Conservation (phyloP, 208 protist genomes). For the Chromosphaera perkinsii region DNA sequence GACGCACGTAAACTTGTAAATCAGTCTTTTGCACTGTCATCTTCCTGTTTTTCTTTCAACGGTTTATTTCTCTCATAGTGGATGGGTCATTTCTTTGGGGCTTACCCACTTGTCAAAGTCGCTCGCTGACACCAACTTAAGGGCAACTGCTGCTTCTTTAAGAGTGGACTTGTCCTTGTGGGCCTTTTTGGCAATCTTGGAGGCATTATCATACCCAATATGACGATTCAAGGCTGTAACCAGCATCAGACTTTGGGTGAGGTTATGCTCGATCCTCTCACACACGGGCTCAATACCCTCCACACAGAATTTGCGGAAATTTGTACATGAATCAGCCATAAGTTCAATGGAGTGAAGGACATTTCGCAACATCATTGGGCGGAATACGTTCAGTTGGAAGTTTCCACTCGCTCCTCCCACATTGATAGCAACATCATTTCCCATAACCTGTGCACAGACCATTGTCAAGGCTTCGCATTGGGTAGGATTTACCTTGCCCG, state of each 20-base stretch:
- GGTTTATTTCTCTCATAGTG: too few relatives aligned
- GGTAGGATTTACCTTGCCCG: slow-evolving; percentile 68
- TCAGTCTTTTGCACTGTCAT: too few relatives aligned
- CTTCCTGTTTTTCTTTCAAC: too few relatives aligned
- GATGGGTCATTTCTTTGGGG: slow-evolving; percentile 44
- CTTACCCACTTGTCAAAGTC: slow-evolving; percentile 54
- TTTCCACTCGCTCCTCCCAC: slow-evolving; percentile 70
- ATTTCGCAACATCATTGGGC: slow-evolving; percentile 73
- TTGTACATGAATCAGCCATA: slow-evolving; percentile 61
- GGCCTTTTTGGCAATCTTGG: slow-evolving; percentile 65
- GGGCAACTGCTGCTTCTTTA: slow-evolving; percentile 51
- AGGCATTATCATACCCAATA: slow-evolving; percentile 77
- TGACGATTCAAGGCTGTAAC: slow-evolving; percentile 80
- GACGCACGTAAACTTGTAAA: too few relatives aligned
- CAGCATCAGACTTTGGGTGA: slow-evolving; percentile 73
- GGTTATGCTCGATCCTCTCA: slow-evolving; percentile 52
- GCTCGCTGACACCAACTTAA: slow-evolving; percentile 42
- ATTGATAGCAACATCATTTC: slow-evolving; percentile 71
- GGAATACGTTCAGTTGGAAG: slow-evolving; percentile 84
- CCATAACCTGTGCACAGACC: slow-evolving; percentile 75
- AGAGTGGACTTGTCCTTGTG: slow-evolving; percentile 42
- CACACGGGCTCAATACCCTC: slow-evolving; percentile 68
- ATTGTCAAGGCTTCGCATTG: slow-evolving; percentile 83
- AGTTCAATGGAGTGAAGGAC: slow-evolving; percentile 65
- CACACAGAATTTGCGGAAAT: slow-evolving; percentile 68